Conservation (phyloP, 2,329 filamentous ascomycete species). For the Diaporthe velutina region DNA sequence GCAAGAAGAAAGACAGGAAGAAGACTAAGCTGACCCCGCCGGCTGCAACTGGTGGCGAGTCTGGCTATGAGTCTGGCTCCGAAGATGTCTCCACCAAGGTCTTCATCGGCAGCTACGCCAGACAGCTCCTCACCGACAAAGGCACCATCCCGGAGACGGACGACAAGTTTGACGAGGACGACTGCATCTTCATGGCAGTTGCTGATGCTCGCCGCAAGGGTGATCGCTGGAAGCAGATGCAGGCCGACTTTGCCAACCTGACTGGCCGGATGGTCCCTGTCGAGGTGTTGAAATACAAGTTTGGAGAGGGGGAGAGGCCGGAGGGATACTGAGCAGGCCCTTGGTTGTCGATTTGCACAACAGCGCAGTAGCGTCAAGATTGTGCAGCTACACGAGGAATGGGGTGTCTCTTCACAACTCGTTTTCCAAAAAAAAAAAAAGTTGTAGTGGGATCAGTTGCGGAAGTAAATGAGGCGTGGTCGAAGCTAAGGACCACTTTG, state of each 20-base stretch:
- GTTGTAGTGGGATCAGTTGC: background rate
- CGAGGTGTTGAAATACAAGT: slow-evolving; percentile 52
- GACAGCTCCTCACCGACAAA: slow-evolving; percentile 1
- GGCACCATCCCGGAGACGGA: slow-evolving; percentile 34
- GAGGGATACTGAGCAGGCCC: slow-evolving; percentile 23
- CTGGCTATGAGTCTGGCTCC: slow-evolving; percentile 45
- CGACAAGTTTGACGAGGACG: slow-evolving; percentile 36
- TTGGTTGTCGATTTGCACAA: background rate
- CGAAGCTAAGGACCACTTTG: background rate
- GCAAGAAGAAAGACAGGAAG: slow-evolving; percentile 19
- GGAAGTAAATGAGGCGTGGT: background rate
- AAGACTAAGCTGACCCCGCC: slow-evolving; percentile 36
- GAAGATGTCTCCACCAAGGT: slow-evolving; percentile 28
- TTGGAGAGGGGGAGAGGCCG: slow-evolving; percentile 48
- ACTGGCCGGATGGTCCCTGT: slow-evolving; percentile 57
- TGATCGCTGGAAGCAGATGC: slow-evolving; percentile 56
- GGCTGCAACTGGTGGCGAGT: slow-evolving; percentile 45
- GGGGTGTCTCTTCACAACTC: background rate
- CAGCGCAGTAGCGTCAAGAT: background rate
- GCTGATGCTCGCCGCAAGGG: slow-evolving; percentile 50
- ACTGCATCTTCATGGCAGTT: slow-evolving; percentile 50
- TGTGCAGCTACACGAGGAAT: background rate
- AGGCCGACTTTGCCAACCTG: slow-evolving; percentile 58
- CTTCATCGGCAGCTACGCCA: slow-evolving; percentile 36
- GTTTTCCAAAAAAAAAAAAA: too few species aligned